Percentiles rank a stretch among this genome's conserved stretches.
These are phyloP conservation scores for Schwanniomyces polymorphus DNA, from an alignment of 805 yeast species.

Conservation along the genomic window DNA sequence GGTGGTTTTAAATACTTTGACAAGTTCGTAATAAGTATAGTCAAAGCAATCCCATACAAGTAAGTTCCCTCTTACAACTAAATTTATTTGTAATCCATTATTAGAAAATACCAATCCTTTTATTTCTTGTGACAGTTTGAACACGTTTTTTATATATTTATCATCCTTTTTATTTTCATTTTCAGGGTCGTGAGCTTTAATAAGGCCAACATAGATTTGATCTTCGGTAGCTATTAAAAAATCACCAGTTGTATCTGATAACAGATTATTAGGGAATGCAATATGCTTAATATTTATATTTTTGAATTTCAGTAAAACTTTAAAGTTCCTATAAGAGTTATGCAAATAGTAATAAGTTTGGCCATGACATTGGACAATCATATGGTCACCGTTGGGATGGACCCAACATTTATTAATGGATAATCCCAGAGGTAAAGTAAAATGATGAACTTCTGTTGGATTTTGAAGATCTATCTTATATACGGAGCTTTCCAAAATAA, in stretches of 20 bases:
- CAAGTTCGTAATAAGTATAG: constrained; percentile 24
- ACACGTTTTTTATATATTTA: constrained; percentile 28
- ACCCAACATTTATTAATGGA: constrained; percentile 32
- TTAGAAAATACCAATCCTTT: constrained; percentile 9
- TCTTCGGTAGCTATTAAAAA: constrained; percentile 34
- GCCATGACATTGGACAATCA: constrained; percentile 27
- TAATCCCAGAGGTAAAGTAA: constrained; percentile 19
- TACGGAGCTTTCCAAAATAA: constrained; percentile 19
- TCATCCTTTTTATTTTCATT: constrained; percentile 35
- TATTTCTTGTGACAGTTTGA: constrained; percentile 10
- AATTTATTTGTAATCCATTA: constrained; percentile 21
- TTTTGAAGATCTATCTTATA: constrained; percentile 33
- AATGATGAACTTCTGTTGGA: constrained; percentile 31
- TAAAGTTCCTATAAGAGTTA: constrained; percentile 28
- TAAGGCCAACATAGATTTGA: constrained; percentile 20
- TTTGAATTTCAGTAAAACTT: constrained; percentile 31
- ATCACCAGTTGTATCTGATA: constrained; percentile 23
- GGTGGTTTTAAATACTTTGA: constrained; percentile 24
- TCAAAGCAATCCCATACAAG: constrained; percentile 37
- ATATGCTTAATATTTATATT: constrained; percentile 23
- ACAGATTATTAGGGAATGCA: constrained; percentile 17
- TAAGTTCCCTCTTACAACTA: constrained; percentile 16
- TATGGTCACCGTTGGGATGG: constrained; percentile 36
- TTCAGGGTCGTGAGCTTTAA: constrained; percentile 28
- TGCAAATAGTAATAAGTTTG: constrained; percentile 30